Conservation (phyloP, 179 eudicot genomes). For the Beta lomatogona region DNA sequence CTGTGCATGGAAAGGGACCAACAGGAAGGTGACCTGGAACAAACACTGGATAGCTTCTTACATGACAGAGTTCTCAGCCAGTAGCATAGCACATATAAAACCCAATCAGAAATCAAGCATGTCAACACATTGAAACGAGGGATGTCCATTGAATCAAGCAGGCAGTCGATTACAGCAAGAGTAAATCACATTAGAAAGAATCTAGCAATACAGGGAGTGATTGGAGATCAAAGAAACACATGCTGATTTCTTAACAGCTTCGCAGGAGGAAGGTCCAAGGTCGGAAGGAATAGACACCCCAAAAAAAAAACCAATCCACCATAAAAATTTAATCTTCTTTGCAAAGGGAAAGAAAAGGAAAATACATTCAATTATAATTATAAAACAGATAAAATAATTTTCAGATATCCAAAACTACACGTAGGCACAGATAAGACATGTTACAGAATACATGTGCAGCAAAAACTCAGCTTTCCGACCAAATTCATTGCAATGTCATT, state of each 20-base stretch:
- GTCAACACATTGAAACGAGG: not conserved
- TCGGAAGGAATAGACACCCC: not conserved
- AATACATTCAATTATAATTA: too few species aligned
- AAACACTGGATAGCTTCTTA: not conserved
- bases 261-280: too few species aligned
- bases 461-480: too few species aligned
- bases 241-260: not conserved
- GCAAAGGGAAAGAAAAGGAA: not conserved
- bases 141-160: not conserved
- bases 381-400: not conserved
- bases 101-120: not conserved
- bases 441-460: not conserved
- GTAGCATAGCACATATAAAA: not conserved
- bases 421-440: not conserved
- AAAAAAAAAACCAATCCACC: not conserved
- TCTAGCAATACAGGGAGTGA: not conserved
- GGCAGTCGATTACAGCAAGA: not conserved
- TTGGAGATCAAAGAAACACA: not conserved
- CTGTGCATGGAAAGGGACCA: not conserved
- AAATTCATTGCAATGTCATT: not conserved
- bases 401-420: not conserved
- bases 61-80: not conserved
- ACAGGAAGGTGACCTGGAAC: not conserved
- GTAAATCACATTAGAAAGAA: not conserved
- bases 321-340: not conserved